Conservation (phyloP, 129 eudicot genomes). For the Smallanthus sonchifolius region DNA sequence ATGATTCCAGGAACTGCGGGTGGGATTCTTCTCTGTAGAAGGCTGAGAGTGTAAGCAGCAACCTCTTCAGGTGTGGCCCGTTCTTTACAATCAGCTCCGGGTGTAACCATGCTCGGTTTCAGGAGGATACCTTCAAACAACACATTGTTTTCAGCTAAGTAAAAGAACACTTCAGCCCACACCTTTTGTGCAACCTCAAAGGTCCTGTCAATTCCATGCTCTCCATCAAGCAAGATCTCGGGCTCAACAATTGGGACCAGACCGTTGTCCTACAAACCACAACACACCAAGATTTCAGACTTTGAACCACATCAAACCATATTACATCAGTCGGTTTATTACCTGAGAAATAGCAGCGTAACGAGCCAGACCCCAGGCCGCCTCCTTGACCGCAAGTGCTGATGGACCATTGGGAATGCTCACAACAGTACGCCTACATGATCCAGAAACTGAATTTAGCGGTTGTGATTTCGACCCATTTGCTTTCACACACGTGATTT, state of each 20-base stretch:
- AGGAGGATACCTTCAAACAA: slow-evolving; percentile 68
- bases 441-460: slow-evolving; percentile 13
- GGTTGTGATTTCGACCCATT: background rate
- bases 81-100: slow-evolving; percentile 68
- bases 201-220: slow-evolving; percentile 66
- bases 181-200: slow-evolving; percentile 65
- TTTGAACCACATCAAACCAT: slow-evolving; percentile 15
- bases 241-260: slow-evolving; percentile 81
- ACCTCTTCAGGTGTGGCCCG: slow-evolving; percentile 73
- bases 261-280: slow-evolving; percentile 60
- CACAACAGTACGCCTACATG: slow-evolving; percentile 75
- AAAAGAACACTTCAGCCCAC: slow-evolving; percentile 79
- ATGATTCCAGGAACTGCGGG: slow-evolving; percentile 88
- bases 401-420: slow-evolving; percentile 90
- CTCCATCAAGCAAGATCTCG: slow-evolving; percentile 64
- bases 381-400: slow-evolving; percentile 88
- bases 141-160: slow-evolving; percentile 69
- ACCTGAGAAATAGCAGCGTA: slow-evolving; percentile 89
- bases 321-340: background rate
- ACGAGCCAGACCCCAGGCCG: slow-evolving; percentile 92
- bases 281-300: slow-evolving; percentile 9
- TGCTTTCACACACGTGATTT: background rate
- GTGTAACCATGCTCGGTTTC: slow-evolving; percentile 91
- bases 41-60: slow-evolving; percentile 64
- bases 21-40: slow-evolving; percentile 65